Evolutionary conservation across 164 flowering plant genomes (phyloP).

Genomic region (Cinnamomum chago): DNA sequence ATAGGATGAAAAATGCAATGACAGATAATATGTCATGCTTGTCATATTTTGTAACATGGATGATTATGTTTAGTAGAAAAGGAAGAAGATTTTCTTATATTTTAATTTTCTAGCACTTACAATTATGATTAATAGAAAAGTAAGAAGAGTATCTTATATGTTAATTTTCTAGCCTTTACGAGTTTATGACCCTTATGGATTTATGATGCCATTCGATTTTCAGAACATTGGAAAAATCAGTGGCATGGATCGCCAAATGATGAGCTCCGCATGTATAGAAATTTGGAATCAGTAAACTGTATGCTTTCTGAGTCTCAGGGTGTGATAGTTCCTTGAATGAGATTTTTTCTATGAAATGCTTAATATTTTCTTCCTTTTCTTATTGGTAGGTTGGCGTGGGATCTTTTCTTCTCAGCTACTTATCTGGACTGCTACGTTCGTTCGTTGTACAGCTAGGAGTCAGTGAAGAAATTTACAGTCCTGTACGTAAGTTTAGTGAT

Average conservation of each 20-base stretch:
- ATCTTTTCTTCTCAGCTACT: slow-evolving; percentile 54
- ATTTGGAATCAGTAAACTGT: not conserved
- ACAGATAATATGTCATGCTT: too few relatives aligned
- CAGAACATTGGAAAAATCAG: not conserved
- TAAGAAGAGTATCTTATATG: too few relatives aligned
- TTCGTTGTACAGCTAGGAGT: slow-evolving; percentile 64
- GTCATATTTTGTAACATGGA: too few relatives aligned
- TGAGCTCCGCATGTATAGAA: not conserved
- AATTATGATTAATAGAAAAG: too few relatives aligned
- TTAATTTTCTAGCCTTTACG: too few relatives aligned
- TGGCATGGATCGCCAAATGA: not conserved
- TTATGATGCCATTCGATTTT: not conserved
- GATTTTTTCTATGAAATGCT: not conserved
- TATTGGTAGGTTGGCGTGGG: slow-evolving; percentile 72
- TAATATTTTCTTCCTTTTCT: slow-evolving; percentile 6
- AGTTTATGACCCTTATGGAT: too few relatives aligned
- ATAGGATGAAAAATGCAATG: too few relatives aligned
- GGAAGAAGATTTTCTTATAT: too few relatives aligned
- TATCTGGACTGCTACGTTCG: slow-evolving; percentile 51
- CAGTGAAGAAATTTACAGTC: slow-evolving; percentile 75
- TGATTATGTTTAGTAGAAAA: too few relatives aligned
- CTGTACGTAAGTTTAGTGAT: slow-evolving; percentile 72
- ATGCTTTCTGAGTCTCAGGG: not conserved
- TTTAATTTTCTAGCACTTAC: too few relatives aligned
- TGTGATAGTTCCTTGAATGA: not conserved